Evolutionary conservation across 768 basidiomycete species (phyloP), one percentile per base, ranked within the genome.

Genomic region (Rhizopogon vulgaris): DNA sequence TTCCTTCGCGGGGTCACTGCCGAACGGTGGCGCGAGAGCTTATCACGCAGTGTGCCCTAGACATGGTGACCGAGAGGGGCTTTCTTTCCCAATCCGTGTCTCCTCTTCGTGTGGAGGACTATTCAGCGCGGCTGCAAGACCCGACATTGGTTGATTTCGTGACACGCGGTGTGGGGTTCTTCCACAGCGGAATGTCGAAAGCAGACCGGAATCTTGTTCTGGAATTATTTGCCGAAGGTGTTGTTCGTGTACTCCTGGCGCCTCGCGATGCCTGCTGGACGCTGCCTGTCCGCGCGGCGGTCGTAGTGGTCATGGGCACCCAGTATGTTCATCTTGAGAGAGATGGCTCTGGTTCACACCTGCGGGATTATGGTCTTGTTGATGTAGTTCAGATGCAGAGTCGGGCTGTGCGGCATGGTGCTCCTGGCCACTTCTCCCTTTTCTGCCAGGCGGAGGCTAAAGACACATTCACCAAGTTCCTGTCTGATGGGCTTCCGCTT

Each of bases 341-440:
- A 36, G 73, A 71, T 49, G 75, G 71, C 12, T 63, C 72, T 8
- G 82, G 85, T 54, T 81, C 87, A 22, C 84, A 87, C 59, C 64
- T 95, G 46, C 77, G 77, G 40, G 92, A 94, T 63, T 98, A 98
- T 66, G 72, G 73, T 0, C 71, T 95, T 36, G 75, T 80, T 17
- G 94, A 98, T 59, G 69, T 99, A 34, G 83, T 89, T 47, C 84
- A 82, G 52, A 98, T 99, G 94, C 94, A 98, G 68, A 82, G 90
- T 50, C 80, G 83, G 30, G 94, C 94, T 3, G 78, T 92, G 11
- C 78, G 78, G 50, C 82, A 84, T 56, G 69, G 74, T 1, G 75
- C 73, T 9, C 58, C 71, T 0, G 87, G 90, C 0, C 76, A 77
- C 52, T 94, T 95, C 71, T 76, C 87, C 61, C 69, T 98, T 41